A percentile compares a stretch with the other conserved stretches of the same genome.
Conservation (phyloP, 108 stramenopile genomes). For the Fistulifera pelliculosa region DNA sequence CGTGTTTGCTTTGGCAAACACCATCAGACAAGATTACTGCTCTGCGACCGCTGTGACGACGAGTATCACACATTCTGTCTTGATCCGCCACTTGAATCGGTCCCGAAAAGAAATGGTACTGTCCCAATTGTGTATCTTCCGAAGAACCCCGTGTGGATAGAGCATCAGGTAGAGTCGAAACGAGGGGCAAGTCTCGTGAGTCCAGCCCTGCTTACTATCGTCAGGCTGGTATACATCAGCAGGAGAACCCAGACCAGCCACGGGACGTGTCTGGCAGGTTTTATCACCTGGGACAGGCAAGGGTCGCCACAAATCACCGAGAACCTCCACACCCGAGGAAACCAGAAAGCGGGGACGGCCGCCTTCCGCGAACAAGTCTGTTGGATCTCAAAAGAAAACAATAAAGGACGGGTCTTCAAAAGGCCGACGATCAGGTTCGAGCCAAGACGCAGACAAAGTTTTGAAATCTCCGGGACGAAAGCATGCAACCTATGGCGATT, state of each 20-base stretch:
- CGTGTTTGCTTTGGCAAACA: slow-evolving; percentile 80
- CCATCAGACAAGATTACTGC: slow-evolving; percentile 29
- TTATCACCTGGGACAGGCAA: neutral
- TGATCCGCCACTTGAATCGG: slow-evolving; percentile 16
- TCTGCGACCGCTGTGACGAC: slow-evolving; percentile 35
- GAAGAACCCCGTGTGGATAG: slow-evolving; percentile 2
- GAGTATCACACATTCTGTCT: slow-evolving; percentile 51
- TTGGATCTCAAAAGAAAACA: slow-evolving; percentile 1
- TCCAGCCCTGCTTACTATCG: neutral
- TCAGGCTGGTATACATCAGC: neutral
- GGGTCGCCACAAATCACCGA: neutral
- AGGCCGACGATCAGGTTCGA: neutral
- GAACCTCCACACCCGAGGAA: neutral
- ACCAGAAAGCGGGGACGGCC: slow-evolving; percentile 7
- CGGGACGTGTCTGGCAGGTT: neutral
- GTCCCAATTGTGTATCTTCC: slow-evolving; percentile 26
- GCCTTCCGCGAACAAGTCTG: slow-evolving; percentile 1
- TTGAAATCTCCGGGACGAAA: neutral
- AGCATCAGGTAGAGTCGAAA: neutral
- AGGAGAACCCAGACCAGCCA: neutral
- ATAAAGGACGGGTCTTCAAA: too few species aligned
- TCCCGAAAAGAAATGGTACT: slow-evolving; percentile 49
- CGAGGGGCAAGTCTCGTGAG: neutral
- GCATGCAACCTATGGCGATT: neutral
- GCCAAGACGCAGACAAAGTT: neutral